Conservation (phyloP, 1,139 yeast species). For the Geotrichum phurueaensis region DNA sequence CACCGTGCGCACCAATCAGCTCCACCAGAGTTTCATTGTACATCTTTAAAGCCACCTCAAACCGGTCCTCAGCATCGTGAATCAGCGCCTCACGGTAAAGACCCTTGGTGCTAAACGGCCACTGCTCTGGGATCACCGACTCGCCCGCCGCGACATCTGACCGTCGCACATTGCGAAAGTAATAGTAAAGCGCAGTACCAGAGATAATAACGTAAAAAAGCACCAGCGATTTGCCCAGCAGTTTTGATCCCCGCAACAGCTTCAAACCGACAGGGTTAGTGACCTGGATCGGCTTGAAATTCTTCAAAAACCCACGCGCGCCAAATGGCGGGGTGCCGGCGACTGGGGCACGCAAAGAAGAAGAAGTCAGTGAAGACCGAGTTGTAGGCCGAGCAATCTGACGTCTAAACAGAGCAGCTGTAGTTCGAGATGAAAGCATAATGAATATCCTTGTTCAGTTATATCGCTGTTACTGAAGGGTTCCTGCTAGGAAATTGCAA, state of each 20-base stretch:
- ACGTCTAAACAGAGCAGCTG: not conserved
- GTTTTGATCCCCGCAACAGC: conserved; percentile 17
- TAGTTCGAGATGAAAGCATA: not conserved
- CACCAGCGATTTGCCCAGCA: conserved; percentile 17
- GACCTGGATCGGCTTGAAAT: conserved; percentile 14
- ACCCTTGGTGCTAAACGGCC: conserved; percentile 30
- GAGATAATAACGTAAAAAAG: conserved; percentile 26
- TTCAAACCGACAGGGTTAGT: conserved; percentile 19
- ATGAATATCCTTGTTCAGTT: too few relatives aligned
- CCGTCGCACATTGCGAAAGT: conserved; percentile 22
- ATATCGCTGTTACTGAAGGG: not conserved
- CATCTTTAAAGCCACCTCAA: conserved; percentile 21
- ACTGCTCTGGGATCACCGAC: conserved; percentile 31
- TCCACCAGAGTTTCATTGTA: conserved; percentile 28
- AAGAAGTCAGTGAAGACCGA: not conserved
- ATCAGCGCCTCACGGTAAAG: conserved; percentile 31
- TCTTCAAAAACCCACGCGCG: not conserved
- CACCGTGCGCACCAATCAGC: conserved; percentile 20
- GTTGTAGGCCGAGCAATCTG: not conserved
- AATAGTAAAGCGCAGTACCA: conserved; percentile 23
- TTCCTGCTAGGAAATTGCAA: not conserved
- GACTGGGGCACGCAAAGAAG: not conserved
- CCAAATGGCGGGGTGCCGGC: not conserved
- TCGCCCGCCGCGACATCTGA: conserved; percentile 22
- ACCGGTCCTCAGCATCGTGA: conserved; percentile 28